These are phyloP conservation scores for Globisporangium cylindrosporum DNA, from an alignment of 352 stramenopile species.

Conservation along the genomic window DNA sequence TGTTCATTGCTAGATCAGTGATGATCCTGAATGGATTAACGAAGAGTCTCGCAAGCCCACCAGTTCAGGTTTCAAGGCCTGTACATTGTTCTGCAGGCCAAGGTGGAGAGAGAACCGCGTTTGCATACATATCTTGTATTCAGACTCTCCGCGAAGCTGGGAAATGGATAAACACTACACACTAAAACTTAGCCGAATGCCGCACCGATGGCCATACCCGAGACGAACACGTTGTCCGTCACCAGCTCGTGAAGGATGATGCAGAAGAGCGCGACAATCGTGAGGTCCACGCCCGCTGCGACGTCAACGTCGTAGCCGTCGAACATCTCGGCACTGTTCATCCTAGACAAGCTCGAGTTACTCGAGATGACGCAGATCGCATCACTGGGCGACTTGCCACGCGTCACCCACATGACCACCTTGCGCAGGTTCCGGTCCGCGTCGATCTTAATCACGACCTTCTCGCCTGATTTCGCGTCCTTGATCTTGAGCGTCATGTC, in stretches of 20 bases:
- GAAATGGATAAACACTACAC: too few relatives aligned
- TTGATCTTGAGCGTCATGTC: neutral
- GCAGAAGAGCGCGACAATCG: slow-evolving; percentile 5
- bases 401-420: neutral
- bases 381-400: neutral
- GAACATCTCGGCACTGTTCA: neutral
- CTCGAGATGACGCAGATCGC: neutral
- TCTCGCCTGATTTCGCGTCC: neutral
- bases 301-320: neutral
- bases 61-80: too few relatives aligned
- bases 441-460: neutral
- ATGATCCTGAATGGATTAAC: too few relatives aligned
- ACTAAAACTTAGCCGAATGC: too few relatives aligned
- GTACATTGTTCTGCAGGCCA: too few relatives aligned
- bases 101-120: too few relatives aligned
- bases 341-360: neutral
- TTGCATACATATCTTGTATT: too few relatives aligned
- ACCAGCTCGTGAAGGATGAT: neutral
- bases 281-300: neutral
- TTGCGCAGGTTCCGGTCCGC: neutral
- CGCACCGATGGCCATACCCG: too few relatives aligned
- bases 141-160: too few relatives aligned
- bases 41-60: too few relatives aligned
- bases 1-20: too few relatives aligned
- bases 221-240: neutral